Percentiles rank a stretch among this genome's conserved stretches.
These are phyloP conservation scores for Larix kaempferi DNA, from an alignment of 75 land plant genomes.

Conservation along the genomic window DNA sequence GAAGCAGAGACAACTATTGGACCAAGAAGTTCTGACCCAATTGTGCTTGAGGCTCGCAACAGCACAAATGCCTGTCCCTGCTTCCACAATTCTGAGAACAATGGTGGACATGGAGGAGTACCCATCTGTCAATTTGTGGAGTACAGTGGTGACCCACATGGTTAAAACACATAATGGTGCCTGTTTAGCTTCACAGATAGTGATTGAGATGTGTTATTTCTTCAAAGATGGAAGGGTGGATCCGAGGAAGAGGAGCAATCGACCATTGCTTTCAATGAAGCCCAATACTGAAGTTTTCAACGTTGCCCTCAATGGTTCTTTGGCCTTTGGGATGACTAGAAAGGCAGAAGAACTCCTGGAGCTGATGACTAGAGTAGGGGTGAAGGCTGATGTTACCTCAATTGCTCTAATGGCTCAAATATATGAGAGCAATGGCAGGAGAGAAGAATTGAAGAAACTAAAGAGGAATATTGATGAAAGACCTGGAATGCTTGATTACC, in stretches of 20 bases:
- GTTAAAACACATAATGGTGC: slow-evolving; percentile 33
- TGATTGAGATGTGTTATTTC: slow-evolving; percentile 56
- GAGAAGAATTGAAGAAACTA: slow-evolving; percentile 55
- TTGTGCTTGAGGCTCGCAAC: slow-evolving; percentile 46
- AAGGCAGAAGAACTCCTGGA: slow-evolving; percentile 67
- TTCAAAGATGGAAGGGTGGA: slow-evolving; percentile 63
- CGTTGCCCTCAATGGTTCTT: slow-evolving; percentile 49
- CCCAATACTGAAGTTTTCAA: slow-evolving; percentile 46
- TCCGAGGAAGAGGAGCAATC: slow-evolving; percentile 59
- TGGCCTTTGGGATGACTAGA: slow-evolving; percentile 50
- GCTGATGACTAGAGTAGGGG: slow-evolving; percentile 53
- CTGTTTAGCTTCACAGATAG: slow-evolving; percentile 53
- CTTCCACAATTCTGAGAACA: slow-evolving; percentile 50
- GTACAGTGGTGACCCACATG: slow-evolving; percentile 52
- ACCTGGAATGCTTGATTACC: slow-evolving; percentile 25
- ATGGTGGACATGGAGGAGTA: slow-evolving; percentile 40
- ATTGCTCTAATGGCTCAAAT: slow-evolving; percentile 51
- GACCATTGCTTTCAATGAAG: slow-evolving; percentile 62
- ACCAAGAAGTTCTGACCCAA: slow-evolving; percentile 38
- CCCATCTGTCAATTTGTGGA: slow-evolving; percentile 57
- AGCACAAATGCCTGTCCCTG: slow-evolving; percentile 36
- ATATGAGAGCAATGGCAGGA: slow-evolving; percentile 66
- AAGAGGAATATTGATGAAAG: slow-evolving; percentile 48
- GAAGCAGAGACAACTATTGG: slow-evolving; percentile 28
- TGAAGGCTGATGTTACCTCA: slow-evolving; percentile 36